Conservation (phyloP, 805 yeast genomes). For the Wickerhamiella australiensis region DNA sequence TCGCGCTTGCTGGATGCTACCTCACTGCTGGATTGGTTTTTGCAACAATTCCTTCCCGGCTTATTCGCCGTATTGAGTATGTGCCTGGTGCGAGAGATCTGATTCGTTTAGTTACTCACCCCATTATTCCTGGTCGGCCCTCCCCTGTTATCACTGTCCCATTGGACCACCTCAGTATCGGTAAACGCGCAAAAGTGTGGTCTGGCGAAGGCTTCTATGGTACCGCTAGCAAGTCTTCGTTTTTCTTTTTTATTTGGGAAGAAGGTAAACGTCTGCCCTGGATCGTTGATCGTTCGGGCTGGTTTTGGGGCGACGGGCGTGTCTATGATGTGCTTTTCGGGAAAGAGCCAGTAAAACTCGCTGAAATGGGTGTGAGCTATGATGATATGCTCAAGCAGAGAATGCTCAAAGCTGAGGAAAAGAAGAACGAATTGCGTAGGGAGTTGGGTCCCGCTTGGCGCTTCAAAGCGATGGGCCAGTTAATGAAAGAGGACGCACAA, state of each 20-base stretch:
- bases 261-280: conserved; percentile 45
- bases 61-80: conserved; percentile 66
- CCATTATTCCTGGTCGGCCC: conserved; percentile 60
- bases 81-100: conserved; percentile 44
- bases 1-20: conserved; percentile 29
- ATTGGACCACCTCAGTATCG: conserved; percentile 41
- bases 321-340: conserved; percentile 74
- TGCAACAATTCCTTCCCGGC: conserved; percentile 51
- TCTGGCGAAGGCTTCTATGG: conserved; percentile 85
- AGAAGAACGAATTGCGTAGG: conserved; percentile 39
- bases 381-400: conserved; percentile 46
- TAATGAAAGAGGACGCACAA: conserved; percentile 35
- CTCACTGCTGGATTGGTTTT: conserved; percentile 35
- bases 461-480: conserved; percentile 36
- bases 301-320: conserved; percentile 89
- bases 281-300: conserved; percentile 74
- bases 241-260: conserved; percentile 62
- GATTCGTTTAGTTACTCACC: conserved; percentile 59
- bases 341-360: conserved; percentile 61
- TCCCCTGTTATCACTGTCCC: conserved; percentile 66
- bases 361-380: conserved; percentile 56
- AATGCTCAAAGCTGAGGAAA: conserved; percentile 37
- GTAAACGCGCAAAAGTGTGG: conserved; percentile 56
- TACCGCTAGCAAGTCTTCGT: conserved; percentile 59
- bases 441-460: conserved; percentile 53